Evolutionary conservation across 768 basidiomycete genomes (phyloP), one percentile per base, ranked within the genome.

Genomic region (Amanita muscaria): DNA sequence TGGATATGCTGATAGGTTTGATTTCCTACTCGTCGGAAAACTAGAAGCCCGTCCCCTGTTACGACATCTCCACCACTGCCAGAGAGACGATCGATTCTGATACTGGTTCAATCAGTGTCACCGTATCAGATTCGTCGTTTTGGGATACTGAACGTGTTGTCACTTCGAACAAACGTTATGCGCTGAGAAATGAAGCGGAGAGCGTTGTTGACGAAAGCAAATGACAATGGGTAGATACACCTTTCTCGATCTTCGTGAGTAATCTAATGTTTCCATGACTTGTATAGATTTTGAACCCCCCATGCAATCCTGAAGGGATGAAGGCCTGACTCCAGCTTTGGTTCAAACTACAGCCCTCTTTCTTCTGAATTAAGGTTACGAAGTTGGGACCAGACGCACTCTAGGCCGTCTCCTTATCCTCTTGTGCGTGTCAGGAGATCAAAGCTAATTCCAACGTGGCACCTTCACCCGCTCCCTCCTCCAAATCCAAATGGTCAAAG

Each of bases 391-490:
- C 74, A 82, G 27, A 85, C 79, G 0, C 70, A 74, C 22, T 88
- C 85, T 21, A 70, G 87, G 14, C 67, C 83, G 0, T 83, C 83
- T 4, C 87, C 86, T 0, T 88, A 89, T 49, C 83, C 85, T 27
- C 61, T 69, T 41, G 53, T 65, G 11, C 70, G 79, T 12, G 55
- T 65, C 9, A 59, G 64, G 27, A 79, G 71, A 55, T n/a, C n/a
- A n/a, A n/a, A n/a, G n/a, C n/a, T n/a, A n/a, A n/a, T n/a, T n/a
- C n/a, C n/a, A n/a, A n/a, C n/a, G n/a, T n/a, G n/a, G n/a, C n/a
- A n/a, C n/a, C n/a, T n/a, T n/a, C n/a, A n/a, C n/a, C n/a, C n/a
- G n/a, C n/a, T n/a, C n/a, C n/a, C n/a, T n/a, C n/a, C n/a, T n/a
- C n/a, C n/a, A n/a, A n/a, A n/a, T n/a, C n/a, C n/a, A n/a, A n/a